Evolutionary conservation across 2,329 filamentous ascomycete species (phyloP), one percentile per base, ranked within the genome.

Genomic region (Fusarium stilboides): DNA sequence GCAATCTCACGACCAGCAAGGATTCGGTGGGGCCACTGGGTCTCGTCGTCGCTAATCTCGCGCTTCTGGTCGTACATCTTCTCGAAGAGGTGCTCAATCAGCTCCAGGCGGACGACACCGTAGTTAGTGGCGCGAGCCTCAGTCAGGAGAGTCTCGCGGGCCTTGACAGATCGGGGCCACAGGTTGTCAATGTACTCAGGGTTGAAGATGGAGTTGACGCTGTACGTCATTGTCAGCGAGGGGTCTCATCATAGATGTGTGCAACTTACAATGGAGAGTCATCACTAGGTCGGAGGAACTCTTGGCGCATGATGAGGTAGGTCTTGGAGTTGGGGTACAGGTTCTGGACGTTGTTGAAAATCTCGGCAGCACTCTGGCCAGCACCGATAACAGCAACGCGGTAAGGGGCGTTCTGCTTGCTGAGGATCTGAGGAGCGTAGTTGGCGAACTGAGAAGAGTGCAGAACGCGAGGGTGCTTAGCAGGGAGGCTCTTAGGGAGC

Each of bases 181-280:
- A 97, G 88, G 44, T 85, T 85, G 77, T 97, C 92, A 31, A 97
- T 90, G 62, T 91, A 92, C 34, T 91, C 89, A 2, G 95, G 95
- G 82, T 98, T 94, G 85, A 98, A 98, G 77, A 98, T 93, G 75
- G 96, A 94, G 80, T 98, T 98, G 74, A 98, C 94, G 75, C 92
- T 94, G 68, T 49, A 22, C 36, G n/a, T 57, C 5, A n/a, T 39
- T 0, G 57, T 83, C 70, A 83, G 71, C 17, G 60, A 40, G 15
- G 14, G 14, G 6, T 19, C 14, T 4, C 20, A 46, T 17, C 13
- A 7, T 14, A 31, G 10, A 14, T 34, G 13, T 28, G 31, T 4
- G 17, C 47, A 34, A 86, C 92, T 84, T 84, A 94, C 92, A 98
- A 98, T 19, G 95, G 96, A 55, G 94, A 97, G 79, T 98, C 96